Evolutionary conservation across 2,329 filamentous ascomycete species (phyloP).

Genomic region (Xylariaceae sp.): DNA sequence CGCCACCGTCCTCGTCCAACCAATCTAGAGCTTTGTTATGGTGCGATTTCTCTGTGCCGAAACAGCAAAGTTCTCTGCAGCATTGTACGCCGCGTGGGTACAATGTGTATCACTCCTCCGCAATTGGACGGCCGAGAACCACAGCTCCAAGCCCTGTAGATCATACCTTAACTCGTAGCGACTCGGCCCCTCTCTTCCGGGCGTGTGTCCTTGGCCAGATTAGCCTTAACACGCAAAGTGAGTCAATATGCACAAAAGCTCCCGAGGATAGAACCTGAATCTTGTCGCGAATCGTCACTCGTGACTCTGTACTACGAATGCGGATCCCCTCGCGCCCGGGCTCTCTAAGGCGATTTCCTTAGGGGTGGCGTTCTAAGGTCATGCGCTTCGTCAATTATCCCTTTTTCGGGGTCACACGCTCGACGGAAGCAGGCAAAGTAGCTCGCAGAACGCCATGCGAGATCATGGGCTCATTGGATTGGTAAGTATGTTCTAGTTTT

Average conservation of each 20-base stretch:
- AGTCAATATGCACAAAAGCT: neutral
- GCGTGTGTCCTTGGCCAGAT: neutral
- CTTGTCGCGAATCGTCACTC: too few species aligned
- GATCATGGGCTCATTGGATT: neutral
- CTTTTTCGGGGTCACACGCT: slow-evolving; percentile 2
- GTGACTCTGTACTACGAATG: neutral
- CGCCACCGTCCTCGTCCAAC: slow-evolving; percentile 7
- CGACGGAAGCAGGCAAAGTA: neutral
- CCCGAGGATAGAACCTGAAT: too few species aligned
- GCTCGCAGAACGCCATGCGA: neutral
- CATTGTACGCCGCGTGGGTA: neutral
- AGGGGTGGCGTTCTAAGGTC: slow-evolving; percentile 11
- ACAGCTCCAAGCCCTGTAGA: slow-evolving; percentile 16
- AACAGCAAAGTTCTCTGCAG: neutral
- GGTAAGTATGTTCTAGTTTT: neutral
- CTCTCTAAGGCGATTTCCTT: neutral
- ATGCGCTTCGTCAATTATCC: slow-evolving; percentile 7
- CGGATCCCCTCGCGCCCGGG: neutral
- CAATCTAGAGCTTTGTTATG: slow-evolving; percentile 5
- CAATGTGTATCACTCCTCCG: neutral
- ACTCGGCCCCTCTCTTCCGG: neutral
- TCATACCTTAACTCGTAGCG: slow-evolving; percentile 10
- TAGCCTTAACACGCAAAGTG: slow-evolving; percentile 9
- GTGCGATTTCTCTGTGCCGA: neutral
- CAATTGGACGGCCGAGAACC: slow-evolving; percentile 4